Percentiles rank a stretch among this genome's conserved stretches.
phyloP scores from a whole-genome alignment of 2,329 filamentous ascomycete genomes.

The Camillea tinctor region DNA sequence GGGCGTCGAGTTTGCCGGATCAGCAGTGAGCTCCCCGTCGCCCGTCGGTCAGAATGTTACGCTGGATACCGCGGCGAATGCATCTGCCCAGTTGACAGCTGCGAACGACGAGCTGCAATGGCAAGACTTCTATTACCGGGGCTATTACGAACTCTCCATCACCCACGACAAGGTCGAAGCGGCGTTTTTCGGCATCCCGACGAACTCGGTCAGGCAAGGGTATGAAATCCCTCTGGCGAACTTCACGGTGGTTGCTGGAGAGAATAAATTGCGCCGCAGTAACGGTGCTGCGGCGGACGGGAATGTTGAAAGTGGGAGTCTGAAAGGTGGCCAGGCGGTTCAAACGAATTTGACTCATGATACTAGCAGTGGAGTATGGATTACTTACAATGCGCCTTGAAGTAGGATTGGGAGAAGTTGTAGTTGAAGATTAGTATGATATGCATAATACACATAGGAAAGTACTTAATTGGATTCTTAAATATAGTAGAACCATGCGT shows the following conservation, averaged over 20 bases:
- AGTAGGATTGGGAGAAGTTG: neutral
- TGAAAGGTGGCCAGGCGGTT: constrained; percentile 40
- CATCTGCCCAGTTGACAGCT: constrained; percentile 40
- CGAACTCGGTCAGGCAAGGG: constrained; percentile 49
- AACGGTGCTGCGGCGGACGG: constrained; percentile 23
- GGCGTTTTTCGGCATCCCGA: constrained; percentile 52
- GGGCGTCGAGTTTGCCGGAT: constrained; percentile 55
- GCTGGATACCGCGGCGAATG: constrained; percentile 45
- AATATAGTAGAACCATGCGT: neutral
- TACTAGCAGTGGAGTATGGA: constrained; percentile 38
- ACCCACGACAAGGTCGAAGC: constrained; percentile 52
- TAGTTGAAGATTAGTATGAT: neutral
- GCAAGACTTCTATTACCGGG: constrained; percentile 63
- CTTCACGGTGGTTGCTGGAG: constrained; percentile 58
- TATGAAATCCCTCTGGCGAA: constrained; percentile 61
- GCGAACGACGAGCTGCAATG: constrained; percentile 60
- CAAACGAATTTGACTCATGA: constrained; percentile 56
- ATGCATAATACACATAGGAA: no score
- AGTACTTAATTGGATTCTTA: no score
- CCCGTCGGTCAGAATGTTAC: constrained; percentile 58
- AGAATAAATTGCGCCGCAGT: constrained; percentile 45
- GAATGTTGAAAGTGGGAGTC: constrained; percentile 42
- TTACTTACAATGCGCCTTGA: constrained; percentile 16
- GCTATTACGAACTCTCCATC: constrained; percentile 62
- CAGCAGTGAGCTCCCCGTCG: constrained; percentile 57